phyloP scores from a whole-genome alignment of 352 stramenopile genomes.

The Phytophthora pisi region DNA sequence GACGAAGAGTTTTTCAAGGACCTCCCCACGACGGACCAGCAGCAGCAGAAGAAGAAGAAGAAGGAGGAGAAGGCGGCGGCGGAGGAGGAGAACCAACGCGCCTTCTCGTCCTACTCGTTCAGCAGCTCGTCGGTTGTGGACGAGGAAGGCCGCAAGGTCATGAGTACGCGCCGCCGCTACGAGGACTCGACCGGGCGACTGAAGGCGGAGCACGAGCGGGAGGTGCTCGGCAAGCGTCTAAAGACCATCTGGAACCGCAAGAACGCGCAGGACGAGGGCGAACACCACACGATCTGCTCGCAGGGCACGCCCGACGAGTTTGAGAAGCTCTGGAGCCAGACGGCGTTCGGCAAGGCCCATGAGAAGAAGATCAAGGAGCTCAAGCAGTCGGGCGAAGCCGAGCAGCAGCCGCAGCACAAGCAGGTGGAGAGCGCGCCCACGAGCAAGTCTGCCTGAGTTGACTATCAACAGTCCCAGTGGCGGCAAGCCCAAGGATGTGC shows the following conservation, averaged over 20 bases:
- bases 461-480: not conserved
- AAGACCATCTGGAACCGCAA: conserved; percentile 83
- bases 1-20: conserved; percentile 88
- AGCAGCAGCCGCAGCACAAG: conserved; percentile 19
- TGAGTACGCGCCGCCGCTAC: conserved; percentile 81
- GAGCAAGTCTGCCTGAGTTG: conserved; percentile 22
- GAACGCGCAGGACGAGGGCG: conserved; percentile 63
- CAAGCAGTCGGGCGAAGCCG: conserved; percentile 43
- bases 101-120: conserved; percentile 84
- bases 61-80: conserved; percentile 24
- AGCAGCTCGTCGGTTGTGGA: conserved; percentile 77
- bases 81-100: conserved; percentile 37
- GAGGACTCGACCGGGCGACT: conserved; percentile 81
- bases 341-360: conserved; percentile 71
- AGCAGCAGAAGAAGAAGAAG: conserved; percentile 34
- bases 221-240: conserved; percentile 61
- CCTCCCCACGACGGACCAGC: conserved; percentile 46
- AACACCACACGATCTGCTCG: conserved; percentile 69
- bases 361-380: conserved; percentile 65
- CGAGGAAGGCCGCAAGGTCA: conserved; percentile 61
- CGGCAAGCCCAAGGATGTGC: not conserved
- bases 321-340: conserved; percentile 75
- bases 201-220: conserved; percentile 85
- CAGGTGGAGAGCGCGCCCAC: conserved; percentile 25
- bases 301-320: conserved; percentile 67